A percentile compares a stretch with the other conserved stretches of the same genome.
phyloP scores from a whole-genome alignment of 371 early-diverging fungal genomes.

The Nematocida minor region DNA sequence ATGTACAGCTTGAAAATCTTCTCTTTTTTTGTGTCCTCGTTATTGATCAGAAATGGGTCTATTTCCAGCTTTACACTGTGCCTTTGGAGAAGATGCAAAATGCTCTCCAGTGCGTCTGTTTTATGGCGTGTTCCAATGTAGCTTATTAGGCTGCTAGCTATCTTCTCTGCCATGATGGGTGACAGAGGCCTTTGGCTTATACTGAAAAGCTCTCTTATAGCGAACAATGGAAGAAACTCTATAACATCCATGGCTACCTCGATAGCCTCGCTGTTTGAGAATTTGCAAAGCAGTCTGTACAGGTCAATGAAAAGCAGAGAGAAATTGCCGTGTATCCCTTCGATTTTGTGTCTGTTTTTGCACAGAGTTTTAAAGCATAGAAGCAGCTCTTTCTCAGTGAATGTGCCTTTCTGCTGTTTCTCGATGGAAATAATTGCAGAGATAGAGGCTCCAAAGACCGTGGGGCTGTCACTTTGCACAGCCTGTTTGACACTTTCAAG shows the following conservation, averaged over 20 bases:
- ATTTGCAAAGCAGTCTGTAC: conserved; percentile 18
- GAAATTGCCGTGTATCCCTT: conserved; percentile 27
- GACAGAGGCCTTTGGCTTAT: background rate
- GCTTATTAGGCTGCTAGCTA: background rate
- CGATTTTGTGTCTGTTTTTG: background rate
- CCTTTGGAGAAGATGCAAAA: conserved; percentile 24
- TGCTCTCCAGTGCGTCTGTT: conserved; percentile 4
- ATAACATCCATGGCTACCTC: background rate
- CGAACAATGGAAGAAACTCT: conserved; percentile 24
- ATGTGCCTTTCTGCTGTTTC: background rate
- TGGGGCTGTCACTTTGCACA: background rate
- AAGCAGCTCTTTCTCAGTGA: background rate
- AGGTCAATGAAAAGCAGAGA: conserved; percentile 11
- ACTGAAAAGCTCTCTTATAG: background rate
- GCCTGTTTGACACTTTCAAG: background rate
- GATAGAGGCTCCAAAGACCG: conserved; percentile 2
- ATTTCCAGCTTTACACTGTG: background rate
- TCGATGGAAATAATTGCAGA: conserved; percentile 23
- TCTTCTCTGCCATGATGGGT: background rate
- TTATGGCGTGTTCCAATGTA: conserved; percentile 18
- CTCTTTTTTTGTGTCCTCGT: conserved; percentile 12
- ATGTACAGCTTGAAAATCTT: conserved; percentile 44
- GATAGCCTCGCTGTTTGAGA: background rate
- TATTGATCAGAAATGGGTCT: conserved; percentile 6
- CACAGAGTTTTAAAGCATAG: conserved; percentile 7